Evolutionary conservation across 2,329 filamentous ascomycete genomes (phyloP), one percentile per base, ranked within the genome.

Genomic region (Aspergillus sp.): DNA sequence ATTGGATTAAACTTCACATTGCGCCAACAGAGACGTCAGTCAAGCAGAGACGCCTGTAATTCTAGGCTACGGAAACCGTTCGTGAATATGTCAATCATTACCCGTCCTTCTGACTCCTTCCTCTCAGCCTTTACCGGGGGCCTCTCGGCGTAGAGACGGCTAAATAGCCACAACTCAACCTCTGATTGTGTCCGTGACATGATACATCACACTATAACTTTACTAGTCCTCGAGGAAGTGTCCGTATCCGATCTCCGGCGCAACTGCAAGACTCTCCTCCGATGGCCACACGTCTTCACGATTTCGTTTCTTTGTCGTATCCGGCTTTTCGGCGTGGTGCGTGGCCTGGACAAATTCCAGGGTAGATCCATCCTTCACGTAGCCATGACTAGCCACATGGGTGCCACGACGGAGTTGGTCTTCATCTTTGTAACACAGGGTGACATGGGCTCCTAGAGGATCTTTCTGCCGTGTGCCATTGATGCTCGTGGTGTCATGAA

Each of bases 341-440:
- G 58, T 53, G 19, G 45, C 45, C 24, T 33, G 13, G 22, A 48
- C 45, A 48, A 48, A 48, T 27, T 48, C 45, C 2, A 48, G 45
- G 12, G 22, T 48, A 48, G 22, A 27, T 48, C 30, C 30, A 27
- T 33, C 45, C 20, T 48, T 27, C 17, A 48, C 45, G n/a, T 48
- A 48, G 45, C 30, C 61, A 57, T 65, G 62, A 37, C 61, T 61
- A 17, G 62, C 54, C n/a, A 65, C 59, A 48, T 64, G 63, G 41
- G 63, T 65, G 5, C 60, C 58, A 51, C 51, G 58, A 13, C 53
- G 57, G 39, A 64, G 51, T 46, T 62, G 60, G 27, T 61, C 33
- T 20, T 59, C 51, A 30, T 65, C 63, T 56, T 65, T 65, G 47
- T 60, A 65, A 49, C 62, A 64, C 42, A 65, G 51, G 37, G 63